These are phyloP conservation scores for Ogataea corticis DNA, from an alignment of 805 yeast genomes.

Conservation along the genomic window DNA sequence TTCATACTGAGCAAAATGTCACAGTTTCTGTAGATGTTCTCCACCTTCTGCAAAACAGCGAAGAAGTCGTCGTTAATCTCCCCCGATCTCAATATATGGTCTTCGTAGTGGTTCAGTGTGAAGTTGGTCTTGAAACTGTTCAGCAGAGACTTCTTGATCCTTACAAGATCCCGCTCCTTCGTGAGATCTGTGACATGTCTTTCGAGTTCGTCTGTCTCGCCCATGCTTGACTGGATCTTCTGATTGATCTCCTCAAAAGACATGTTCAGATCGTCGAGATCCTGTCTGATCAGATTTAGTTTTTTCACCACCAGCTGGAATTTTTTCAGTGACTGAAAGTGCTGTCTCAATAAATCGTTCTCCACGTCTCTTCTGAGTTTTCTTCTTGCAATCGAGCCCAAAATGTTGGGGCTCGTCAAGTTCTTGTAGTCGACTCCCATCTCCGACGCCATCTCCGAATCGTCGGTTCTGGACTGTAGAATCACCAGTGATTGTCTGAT, in stretches of 20 bases:
- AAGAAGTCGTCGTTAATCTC: conserved; percentile 55
- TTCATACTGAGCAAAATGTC: conserved; percentile 70
- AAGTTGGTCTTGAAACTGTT: conserved; percentile 58
- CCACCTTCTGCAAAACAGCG: conserved; percentile 56
- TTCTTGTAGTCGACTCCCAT: conserved; percentile 26
- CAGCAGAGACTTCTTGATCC: conserved; percentile 54
- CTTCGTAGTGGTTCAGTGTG: conserved; percentile 71
- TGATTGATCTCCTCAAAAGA: conserved; percentile 25
- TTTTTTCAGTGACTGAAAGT: conserved; percentile 47
- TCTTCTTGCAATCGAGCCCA: conserved; percentile 63
- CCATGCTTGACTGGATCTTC: conserved; percentile 31
- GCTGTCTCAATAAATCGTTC: conserved; percentile 56
- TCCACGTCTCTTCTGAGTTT: conserved; percentile 62
- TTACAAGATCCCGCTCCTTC: conserved; percentile 35
- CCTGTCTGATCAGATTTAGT: conserved; percentile 34
- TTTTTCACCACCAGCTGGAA: conserved; percentile 46
- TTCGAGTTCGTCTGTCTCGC: conserved; percentile 21
- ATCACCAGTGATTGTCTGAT: conserved; percentile 32
- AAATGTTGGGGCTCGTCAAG: conserved; percentile 47
- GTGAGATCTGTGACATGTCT: conserved; percentile 26
- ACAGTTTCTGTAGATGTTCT: conserved; percentile 64
- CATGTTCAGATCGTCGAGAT: conserved; percentile 28
- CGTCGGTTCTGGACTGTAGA: conserved; percentile 32
- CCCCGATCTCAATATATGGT: conserved; percentile 51
- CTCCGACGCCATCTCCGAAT: conserved; percentile 11